A percentile compares a stretch with the other conserved stretches of the same genome.
These are phyloP conservation scores for Rhodotorula taiwanensis DNA, from an alignment of 768 basidiomycete species.

Conservation along the genomic window DNA sequence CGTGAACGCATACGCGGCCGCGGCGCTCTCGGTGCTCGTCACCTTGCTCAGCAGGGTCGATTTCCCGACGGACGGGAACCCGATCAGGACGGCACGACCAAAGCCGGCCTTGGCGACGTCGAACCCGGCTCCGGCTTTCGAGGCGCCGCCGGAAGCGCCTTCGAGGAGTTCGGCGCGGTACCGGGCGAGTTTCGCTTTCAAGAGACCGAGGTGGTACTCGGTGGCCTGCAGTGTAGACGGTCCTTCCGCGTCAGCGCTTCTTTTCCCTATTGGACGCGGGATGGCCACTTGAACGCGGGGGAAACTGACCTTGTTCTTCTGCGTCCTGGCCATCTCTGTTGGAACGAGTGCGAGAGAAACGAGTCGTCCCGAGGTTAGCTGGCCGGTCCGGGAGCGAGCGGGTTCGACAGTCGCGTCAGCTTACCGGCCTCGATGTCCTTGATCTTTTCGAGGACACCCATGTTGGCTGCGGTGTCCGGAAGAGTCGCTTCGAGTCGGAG, in stretches of 20 bases:
- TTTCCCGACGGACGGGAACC: conserved; percentile 93
- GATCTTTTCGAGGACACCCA: conserved; percentile 95
- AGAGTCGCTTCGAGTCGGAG: neutral
- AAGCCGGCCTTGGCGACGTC: conserved; percentile 39
- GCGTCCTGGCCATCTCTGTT: conserved; percentile 80
- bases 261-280: too few species aligned
- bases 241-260: too few species aligned
- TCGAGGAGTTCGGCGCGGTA: conserved; percentile 94
- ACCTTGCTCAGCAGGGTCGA: conserved; percentile 86
- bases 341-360: neutral
- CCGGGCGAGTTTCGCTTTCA: conserved; percentile 73
- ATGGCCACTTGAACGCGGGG: too few species aligned
- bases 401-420: too few species aligned
- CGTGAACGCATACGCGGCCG: conserved; percentile 54
- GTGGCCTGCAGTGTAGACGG: conserved; percentile 67
- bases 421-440: conserved; percentile 11
- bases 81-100: conserved; percentile 60
- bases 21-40: conserved; percentile 81
- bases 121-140: conserved; percentile 48
- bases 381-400: too few species aligned
- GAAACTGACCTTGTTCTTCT: conserved; percentile 53
- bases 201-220: conserved; percentile 46
- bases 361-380: too few species aligned
- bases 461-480: conserved; percentile 41
- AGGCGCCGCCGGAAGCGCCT: conserved; percentile 74